Conservation (phyloP, 2,329 filamentous ascomycete species). For the Colletotrichum neosansevieriae region DNA sequence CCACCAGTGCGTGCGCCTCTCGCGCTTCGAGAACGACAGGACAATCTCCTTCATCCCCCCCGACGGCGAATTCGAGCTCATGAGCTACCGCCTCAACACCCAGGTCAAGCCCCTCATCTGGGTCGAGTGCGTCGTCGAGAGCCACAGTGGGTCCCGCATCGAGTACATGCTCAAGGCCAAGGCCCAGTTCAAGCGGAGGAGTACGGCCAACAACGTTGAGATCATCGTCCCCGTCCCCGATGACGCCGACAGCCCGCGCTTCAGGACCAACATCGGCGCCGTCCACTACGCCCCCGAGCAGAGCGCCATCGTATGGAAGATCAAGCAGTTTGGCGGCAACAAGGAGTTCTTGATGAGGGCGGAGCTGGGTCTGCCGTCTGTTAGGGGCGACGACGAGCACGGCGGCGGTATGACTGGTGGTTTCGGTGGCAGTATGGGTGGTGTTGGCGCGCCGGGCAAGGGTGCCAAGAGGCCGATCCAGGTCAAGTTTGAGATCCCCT, state of each 20-base stretch:
- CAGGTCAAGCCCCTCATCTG: slow-evolving; percentile 98
- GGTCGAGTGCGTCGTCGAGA: slow-evolving; percentile 98
- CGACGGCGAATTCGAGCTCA: slow-evolving; percentile 98
- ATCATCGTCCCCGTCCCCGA: slow-evolving; percentile 97
- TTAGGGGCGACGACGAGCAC: slow-evolving; percentile 94
- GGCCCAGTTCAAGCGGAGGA: slow-evolving; percentile 97
- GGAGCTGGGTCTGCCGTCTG: slow-evolving; percentile 92
- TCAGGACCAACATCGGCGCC: slow-evolving; percentile 96
- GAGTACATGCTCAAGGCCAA: slow-evolving; percentile 99
- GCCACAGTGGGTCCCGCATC: slow-evolving; percentile 92
- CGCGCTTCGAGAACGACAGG: slow-evolving; percentile 96
- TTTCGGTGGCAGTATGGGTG: slow-evolving; percentile 97
- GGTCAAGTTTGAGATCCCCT: slow-evolving; percentile 99
- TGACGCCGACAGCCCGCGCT: slow-evolving; percentile 94
- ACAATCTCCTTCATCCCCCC: slow-evolving; percentile 99
- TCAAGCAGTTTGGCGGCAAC: slow-evolving; percentile 98
- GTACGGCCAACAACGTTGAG: slow-evolving; percentile 98
- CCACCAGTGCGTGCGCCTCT: slow-evolving; percentile 96
- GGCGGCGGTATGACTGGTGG: slow-evolving; percentile 98
- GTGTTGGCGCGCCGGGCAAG: slow-evolving; percentile 81
- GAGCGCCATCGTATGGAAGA: slow-evolving; percentile 99
- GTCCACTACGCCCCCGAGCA: slow-evolving; percentile 99
- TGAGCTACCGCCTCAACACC: slow-evolving; percentile 98
- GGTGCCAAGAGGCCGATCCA: slow-evolving; percentile 93
- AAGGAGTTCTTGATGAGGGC: slow-evolving; percentile 99